phyloP scores from a whole-genome alignment of 306 rosid genomes.

The Heteromeles arbutifolia region DNA sequence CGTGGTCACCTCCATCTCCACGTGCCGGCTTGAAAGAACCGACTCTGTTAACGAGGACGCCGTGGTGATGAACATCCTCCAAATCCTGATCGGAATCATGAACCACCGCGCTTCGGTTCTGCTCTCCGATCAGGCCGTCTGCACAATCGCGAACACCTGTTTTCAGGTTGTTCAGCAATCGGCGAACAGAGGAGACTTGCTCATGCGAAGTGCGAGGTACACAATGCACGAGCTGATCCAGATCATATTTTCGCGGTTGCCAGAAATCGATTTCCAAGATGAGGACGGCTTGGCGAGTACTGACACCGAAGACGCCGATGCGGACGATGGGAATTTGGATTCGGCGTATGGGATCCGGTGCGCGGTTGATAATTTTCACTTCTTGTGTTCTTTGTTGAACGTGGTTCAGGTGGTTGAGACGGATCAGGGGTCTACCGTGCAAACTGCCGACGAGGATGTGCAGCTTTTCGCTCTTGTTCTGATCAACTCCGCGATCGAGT shows the following conservation, averaged over 20 bases:
- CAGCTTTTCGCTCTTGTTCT: slow-evolving; percentile 72
- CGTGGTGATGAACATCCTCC: slow-evolving; percentile 78
- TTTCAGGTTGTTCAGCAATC: slow-evolving; percentile 83
- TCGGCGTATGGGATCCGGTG: slow-evolving; percentile 60
- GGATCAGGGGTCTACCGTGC: slow-evolving; percentile 41
- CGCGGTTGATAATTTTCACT: slow-evolving; percentile 69
- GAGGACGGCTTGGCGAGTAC: slow-evolving; percentile 37
- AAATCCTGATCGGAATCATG: slow-evolving; percentile 51
- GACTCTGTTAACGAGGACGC: slow-evolving; percentile 64
- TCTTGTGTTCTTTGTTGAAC: slow-evolving; percentile 78
- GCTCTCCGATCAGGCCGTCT: slow-evolving; percentile 55
- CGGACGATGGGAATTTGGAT: slow-evolving; percentile 19
- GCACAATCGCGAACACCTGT: slow-evolving; percentile 62
- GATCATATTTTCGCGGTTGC: slow-evolving; percentile 47
- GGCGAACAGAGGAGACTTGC: slow-evolving; percentile 52
- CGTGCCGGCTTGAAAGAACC: slow-evolving; percentile 69
- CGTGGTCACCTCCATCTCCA: slow-evolving; percentile 44
- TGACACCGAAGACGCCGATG: slow-evolving; percentile 43
- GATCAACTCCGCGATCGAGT: slow-evolving; percentile 70
- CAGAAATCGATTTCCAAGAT: slow-evolving; percentile 40
- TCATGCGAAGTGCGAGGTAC: slow-evolving; percentile 60
- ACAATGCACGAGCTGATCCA: slow-evolving; percentile 84
- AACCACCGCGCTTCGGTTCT: slow-evolving; percentile 49
- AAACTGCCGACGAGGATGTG: slow-evolving; percentile 64
- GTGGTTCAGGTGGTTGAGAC: slow-evolving; percentile 52